phyloP scores from a whole-genome alignment of 371 early-diverging fungal species.

The Actinomortierella wolfii region DNA sequence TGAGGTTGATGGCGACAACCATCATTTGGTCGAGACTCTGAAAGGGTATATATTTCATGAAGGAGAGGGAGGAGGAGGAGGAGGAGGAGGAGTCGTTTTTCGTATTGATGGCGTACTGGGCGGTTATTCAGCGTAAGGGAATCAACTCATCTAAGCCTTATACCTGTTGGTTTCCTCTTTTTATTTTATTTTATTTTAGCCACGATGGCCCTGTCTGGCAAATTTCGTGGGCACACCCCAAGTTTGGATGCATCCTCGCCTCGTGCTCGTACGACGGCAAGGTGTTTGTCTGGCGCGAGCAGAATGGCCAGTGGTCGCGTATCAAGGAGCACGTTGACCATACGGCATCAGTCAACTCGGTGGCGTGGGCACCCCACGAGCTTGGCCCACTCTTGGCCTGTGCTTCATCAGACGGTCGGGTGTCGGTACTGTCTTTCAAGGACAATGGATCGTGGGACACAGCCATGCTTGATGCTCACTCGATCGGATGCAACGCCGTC shows the following conservation, averaged over 20 bases:
- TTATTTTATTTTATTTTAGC: conserved; percentile 45
- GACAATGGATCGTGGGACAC: conserved; percentile 87
- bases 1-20: conserved; percentile 84
- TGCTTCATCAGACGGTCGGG: conserved; percentile 96
- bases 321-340: conserved; percentile 92
- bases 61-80: not conserved
- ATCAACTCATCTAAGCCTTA: not conserved
- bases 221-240: conserved; percentile 99
- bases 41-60: conserved; percentile 60
- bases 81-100: not conserved
- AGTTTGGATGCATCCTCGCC: conserved; percentile 93
- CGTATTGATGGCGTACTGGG: too few species aligned
- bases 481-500: conserved; percentile 92
- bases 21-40: conserved; percentile 79
- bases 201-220: conserved; percentile 99
- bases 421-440: conserved; percentile 89
- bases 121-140: too few species aligned
- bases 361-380: conserved; percentile 98
- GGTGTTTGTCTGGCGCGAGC: conserved; percentile 95
- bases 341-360: conserved; percentile 92
- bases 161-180: not conserved
- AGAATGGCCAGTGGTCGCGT: conserved; percentile 81
- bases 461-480: conserved; percentile 81
- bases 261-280: conserved; percentile 96
- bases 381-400: conserved; percentile 91